Conservation (phyloP, 345 rosid species). For the Theobroma cacao region DNA sequence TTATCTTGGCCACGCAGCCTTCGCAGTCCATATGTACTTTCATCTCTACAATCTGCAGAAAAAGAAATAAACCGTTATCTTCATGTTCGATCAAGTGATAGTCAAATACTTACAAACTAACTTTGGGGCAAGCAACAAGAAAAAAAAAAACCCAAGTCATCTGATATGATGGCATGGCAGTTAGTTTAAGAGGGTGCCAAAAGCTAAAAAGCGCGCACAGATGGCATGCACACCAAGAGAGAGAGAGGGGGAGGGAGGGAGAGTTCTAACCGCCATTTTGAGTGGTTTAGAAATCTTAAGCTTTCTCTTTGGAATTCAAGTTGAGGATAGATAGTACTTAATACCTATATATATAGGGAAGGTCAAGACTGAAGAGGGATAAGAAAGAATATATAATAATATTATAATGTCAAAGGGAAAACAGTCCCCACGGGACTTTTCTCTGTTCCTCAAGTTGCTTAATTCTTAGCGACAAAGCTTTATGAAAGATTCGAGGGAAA, state of each 20-base stretch:
- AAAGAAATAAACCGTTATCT: background rate
- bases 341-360: background rate
- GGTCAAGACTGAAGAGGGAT: background rate
- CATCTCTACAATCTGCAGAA: slow-evolving; percentile 58
- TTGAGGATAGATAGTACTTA: background rate
- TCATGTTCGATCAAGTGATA: background rate
- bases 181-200: slow-evolving; percentile 2
- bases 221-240: background rate
- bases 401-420: background rate
- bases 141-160: too few species aligned
- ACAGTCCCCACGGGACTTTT: background rate
- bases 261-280: slow-evolving; percentile 27
- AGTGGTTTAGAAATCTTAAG: background rate
- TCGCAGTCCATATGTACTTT: slow-evolving; percentile 70
- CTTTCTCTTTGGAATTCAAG: background rate
- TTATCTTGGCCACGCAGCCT: slow-evolving; percentile 64
- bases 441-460: background rate
- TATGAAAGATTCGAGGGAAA: background rate
- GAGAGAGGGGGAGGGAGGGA: background rate
- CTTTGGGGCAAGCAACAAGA: too few species aligned
- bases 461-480: slow-evolving; percentile 1
- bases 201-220: too few species aligned
- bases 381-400: background rate
- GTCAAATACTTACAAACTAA: too few species aligned
- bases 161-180: too few species aligned